Conservation (phyloP, 306 rosid genomes). For the Albizia julibrissin region DNA sequence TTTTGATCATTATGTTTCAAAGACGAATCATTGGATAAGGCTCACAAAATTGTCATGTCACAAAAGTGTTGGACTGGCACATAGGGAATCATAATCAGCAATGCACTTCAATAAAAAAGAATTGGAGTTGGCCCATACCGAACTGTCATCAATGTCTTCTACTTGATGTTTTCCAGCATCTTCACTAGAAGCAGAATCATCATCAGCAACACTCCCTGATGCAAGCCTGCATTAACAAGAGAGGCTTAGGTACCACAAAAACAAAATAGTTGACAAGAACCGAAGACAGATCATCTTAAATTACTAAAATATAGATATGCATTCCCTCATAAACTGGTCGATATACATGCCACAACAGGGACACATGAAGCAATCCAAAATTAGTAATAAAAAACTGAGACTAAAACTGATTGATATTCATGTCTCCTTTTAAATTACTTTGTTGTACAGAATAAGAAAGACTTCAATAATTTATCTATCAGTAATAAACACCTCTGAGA, state of each 20-base stretch:
- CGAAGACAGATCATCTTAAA: background rate
- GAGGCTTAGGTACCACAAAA: background rate
- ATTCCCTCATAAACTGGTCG: constrained; percentile 8
- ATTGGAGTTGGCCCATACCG: constrained; percentile 56
- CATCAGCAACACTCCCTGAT: constrained; percentile 55
- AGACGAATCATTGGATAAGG: constrained; percentile 17
- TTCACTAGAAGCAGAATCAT: constrained; percentile 68
- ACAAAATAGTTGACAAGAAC: background rate
- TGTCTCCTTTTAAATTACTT: constrained; percentile 11
- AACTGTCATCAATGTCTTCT: constrained; percentile 72
- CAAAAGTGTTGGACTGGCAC: constrained; percentile 14
- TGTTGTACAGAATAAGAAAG: constrained; percentile 9
- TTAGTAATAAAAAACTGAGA: background rate
- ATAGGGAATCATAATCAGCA: background rate
- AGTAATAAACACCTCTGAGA: constrained; percentile 71
- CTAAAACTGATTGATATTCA: background rate
- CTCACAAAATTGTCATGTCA: constrained; percentile 28
- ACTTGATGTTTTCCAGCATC: constrained; percentile 50
- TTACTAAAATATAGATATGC: background rate
- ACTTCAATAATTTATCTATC: constrained; percentile 15
- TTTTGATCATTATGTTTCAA: constrained; percentile 6
- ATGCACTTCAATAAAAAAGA: background rate
- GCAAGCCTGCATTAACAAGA: constrained; percentile 64
- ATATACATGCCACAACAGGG: constrained; percentile 15
- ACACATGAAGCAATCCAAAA: constrained; percentile 30